phyloP scores from a whole-genome alignment of 2,329 filamentous ascomycete genomes.

The Trichoderma koningiopsis region DNA sequence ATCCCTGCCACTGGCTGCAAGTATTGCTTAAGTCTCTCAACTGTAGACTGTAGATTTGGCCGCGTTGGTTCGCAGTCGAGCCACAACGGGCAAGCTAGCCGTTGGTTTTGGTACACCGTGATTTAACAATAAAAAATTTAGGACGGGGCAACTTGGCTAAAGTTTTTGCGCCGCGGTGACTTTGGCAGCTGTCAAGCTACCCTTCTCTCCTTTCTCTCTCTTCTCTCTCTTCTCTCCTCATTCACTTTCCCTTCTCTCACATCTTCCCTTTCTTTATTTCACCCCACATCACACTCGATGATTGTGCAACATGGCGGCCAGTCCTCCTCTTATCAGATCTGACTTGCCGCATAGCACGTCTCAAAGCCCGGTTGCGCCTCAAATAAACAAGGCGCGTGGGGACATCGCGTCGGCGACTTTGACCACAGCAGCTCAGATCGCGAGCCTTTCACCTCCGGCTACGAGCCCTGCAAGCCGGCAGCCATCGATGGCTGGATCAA shows the following conservation, averaged over 20 bases:
- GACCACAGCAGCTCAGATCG: conserved; percentile 1
- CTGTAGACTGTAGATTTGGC: not conserved
- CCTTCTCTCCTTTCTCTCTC: not conserved
- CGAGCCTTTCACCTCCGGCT: not conserved
- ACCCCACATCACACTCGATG: not conserved
- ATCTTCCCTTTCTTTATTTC: not conserved
- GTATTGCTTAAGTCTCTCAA: not conserved
- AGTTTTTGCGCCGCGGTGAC: not conserved
- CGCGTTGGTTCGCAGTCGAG: not conserved
- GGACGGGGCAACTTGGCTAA: not conserved
- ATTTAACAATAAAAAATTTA: not conserved
- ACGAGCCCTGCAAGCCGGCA: conserved; percentile 1
- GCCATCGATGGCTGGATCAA: not conserved
- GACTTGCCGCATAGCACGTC: not conserved
- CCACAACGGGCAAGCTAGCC: conserved; percentile 1
- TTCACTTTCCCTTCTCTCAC: not conserved
- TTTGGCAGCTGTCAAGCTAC: not conserved
- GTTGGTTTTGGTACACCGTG: not conserved
- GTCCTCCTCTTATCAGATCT: conserved; percentile 4
- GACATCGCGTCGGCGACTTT: conserved; percentile 13
- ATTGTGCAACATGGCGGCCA: not conserved
- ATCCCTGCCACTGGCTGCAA: not conserved
- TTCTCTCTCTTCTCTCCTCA: not conserved
- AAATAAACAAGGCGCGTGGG: conserved; percentile 18
- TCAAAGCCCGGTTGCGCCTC: not conserved